phyloP scores from a whole-genome alignment of 2,329 filamentous ascomycete genomes.

The Xylariaceae sp. region DNA sequence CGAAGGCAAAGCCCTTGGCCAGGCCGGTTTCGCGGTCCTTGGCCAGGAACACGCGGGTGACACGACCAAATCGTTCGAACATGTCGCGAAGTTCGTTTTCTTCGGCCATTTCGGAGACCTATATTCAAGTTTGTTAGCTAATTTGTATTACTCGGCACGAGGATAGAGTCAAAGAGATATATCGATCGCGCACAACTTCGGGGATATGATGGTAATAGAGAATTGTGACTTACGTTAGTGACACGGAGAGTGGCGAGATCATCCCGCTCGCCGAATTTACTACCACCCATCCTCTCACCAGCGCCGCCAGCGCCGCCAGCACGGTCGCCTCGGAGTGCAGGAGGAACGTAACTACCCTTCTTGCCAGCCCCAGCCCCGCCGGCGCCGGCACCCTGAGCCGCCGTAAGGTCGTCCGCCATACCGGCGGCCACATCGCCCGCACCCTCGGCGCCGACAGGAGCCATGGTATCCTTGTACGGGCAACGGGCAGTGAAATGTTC shows the following conservation, averaged over 20 bases:
- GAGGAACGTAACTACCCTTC: conserved; percentile 86
- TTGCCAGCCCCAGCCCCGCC: conserved; percentile 51
- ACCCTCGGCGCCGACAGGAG: conserved; percentile 63
- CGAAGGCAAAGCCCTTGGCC: conserved; percentile 98
- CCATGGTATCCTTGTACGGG: conserved; percentile 99
- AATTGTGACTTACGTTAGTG: conserved; percentile 71
- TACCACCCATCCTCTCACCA: conserved; percentile 77
- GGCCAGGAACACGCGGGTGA: conserved; percentile 94
- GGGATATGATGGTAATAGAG: neutral
- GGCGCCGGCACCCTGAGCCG: conserved; percentile 40
- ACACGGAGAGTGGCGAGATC: conserved; percentile 94
- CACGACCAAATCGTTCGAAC: conserved; percentile 95
- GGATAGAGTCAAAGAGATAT: too few relatives aligned
- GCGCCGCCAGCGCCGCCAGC: conserved; percentile 59
- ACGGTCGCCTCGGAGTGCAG: conserved; percentile 72
- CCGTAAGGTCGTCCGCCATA: conserved; percentile 43
- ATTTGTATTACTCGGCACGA: too few relatives aligned
- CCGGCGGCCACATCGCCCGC: conserved; percentile 49
- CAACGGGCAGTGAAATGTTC: conserved; percentile 99
- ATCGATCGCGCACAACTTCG: neutral
- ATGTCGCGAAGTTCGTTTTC: conserved; percentile 93
- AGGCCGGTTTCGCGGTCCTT: conserved; percentile 95
- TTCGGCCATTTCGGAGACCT: conserved; percentile 96
- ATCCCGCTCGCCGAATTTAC: conserved; percentile 90
- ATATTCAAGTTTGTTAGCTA: conserved; percentile 7